Evolutionary conservation across 1,284 basidiomycete genomes (phyloP).

Genomic region (Boletus austroedulis): DNA sequence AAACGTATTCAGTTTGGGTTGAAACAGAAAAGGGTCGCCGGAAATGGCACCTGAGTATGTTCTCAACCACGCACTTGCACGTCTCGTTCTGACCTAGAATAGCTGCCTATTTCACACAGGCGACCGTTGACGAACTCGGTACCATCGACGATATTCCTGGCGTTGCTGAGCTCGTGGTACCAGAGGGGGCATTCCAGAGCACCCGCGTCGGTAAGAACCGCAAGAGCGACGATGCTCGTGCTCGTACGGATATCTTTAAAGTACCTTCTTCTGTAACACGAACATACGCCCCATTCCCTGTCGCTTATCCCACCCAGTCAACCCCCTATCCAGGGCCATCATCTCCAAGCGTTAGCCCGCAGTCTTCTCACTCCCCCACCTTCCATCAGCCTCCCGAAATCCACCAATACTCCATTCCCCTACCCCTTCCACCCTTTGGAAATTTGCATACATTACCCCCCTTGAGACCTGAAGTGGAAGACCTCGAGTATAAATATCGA

Average conservation of each 20-base stretch:
- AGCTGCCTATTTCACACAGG: conserved; percentile 79
- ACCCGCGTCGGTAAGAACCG: conserved; percentile 54
- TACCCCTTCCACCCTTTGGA: conserved; percentile 22
- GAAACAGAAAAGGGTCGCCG: conserved; percentile 58
- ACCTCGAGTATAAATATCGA: conserved; percentile 33
- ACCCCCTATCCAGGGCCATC: conserved; percentile 31
- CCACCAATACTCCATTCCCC: conserved; percentile 31
- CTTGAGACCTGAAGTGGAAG: conserved; percentile 26
- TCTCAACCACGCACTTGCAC: conserved; percentile 15
- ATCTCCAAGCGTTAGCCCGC: conserved; percentile 17
- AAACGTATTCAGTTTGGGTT: conserved; percentile 74
- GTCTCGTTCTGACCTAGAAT: conserved; percentile 15
- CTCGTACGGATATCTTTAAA: conserved; percentile 30
- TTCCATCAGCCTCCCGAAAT: conserved; percentile 26
- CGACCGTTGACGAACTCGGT: conserved; percentile 59
- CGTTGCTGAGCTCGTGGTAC: conserved; percentile 53
- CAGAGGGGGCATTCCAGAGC: conserved; percentile 61
- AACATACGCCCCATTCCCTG: conserved; percentile 58
- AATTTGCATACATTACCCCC: conserved; percentile 29
- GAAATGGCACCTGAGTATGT: conserved; percentile 76
- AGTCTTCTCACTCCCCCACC: conserved; percentile 21
- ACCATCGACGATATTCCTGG: conserved; percentile 61
- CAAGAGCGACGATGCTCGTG: conserved; percentile 31
- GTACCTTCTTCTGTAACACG: conserved; percentile 37
- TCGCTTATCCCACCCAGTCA: conserved; percentile 35